Evolutionary conservation across 2,329 filamentous ascomycete genomes (phyloP).

Genomic region (Talaromyces pinophilus): DNA sequence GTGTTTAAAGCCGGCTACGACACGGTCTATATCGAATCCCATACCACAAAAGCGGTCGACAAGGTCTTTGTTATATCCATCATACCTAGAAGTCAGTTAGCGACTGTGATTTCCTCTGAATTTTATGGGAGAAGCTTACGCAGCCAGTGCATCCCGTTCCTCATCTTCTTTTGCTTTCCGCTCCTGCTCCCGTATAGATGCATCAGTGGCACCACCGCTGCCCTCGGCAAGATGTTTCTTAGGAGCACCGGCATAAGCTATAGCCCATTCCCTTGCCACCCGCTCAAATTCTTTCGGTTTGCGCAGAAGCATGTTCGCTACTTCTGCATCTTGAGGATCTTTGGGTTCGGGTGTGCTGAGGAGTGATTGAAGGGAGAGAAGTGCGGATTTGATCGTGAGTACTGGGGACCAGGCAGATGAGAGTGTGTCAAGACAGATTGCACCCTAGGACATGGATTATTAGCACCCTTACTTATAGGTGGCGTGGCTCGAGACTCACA

Average conservation of each 20-base stretch:
- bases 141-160: constrained; percentile 57
- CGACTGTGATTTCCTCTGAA: background rate
- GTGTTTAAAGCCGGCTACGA: constrained; percentile 79
- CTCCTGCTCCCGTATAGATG: constrained; percentile 57
- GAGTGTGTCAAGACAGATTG: constrained; percentile 94
- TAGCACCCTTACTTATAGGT: background rate
- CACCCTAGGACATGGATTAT: constrained; percentile 62
- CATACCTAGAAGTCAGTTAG: constrained; percentile 59
- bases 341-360: constrained; percentile 93
- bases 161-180: constrained; percentile 58
- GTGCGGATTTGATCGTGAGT: constrained; percentile 90
- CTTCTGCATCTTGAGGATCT: constrained; percentile 94
- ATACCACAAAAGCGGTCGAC: constrained; percentile 83
- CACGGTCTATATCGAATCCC: constrained; percentile 86
- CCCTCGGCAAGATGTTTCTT: constrained; percentile 56
- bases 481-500: constrained; percentile 54
- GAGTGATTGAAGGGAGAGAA: constrained; percentile 89
- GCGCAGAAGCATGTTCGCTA: constrained; percentile 83
- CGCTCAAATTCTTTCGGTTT: constrained; percentile 76
- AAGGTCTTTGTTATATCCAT: constrained; percentile 81
- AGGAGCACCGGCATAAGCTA: constrained; percentile 77
- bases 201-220: constrained; percentile 54
- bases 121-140: constrained; percentile 42
- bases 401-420: constrained; percentile 91
- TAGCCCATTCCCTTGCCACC: constrained; percentile 87